These are phyloP conservation scores for Cladobotryum protrusum DNA, from an alignment of 2,329 filamentous ascomycete species.

Conservation along the genomic window DNA sequence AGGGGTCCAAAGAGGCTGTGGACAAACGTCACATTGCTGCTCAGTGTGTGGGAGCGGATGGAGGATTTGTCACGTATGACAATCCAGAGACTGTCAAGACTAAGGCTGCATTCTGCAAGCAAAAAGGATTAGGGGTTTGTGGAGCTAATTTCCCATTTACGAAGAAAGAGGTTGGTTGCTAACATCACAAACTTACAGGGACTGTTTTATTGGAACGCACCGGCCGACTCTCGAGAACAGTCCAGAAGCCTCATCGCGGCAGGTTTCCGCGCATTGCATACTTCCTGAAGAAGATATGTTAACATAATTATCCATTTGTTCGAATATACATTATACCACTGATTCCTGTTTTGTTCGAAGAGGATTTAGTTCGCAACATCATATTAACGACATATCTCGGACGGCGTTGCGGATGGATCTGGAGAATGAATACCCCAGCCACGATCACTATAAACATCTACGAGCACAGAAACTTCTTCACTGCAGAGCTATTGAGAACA, in stretches of 20 bases:
- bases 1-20: conserved; percentile 56
- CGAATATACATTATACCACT: neutral
- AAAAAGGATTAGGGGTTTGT: conserved; percentile 60
- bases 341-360: neutral
- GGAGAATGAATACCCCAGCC: conserved; percentile 1
- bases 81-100: conserved; percentile 68
- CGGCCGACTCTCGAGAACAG: conserved; percentile 57
- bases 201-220: conserved; percentile 77
- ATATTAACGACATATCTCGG: neutral
- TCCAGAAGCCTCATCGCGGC: conserved; percentile 52
- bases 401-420: neutral
- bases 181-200: conserved; percentile 41
- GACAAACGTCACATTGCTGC: conserved; percentile 64
- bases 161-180: neutral
- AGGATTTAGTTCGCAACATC: neutral
- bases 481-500: neutral
- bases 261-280: conserved; percentile 45
- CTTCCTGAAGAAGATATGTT: conserved; percentile 19
- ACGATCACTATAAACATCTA: neutral
- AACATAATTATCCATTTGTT: neutral
- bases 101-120: conserved; percentile 68
- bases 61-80: conserved; percentile 75
- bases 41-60: conserved; percentile 65
- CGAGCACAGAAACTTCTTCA: neutral
- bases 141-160: conserved; percentile 4